These are phyloP conservation scores for Scutellaria barbata DNA, from an alignment of 257 asterid species.

Conservation along the genomic window DNA sequence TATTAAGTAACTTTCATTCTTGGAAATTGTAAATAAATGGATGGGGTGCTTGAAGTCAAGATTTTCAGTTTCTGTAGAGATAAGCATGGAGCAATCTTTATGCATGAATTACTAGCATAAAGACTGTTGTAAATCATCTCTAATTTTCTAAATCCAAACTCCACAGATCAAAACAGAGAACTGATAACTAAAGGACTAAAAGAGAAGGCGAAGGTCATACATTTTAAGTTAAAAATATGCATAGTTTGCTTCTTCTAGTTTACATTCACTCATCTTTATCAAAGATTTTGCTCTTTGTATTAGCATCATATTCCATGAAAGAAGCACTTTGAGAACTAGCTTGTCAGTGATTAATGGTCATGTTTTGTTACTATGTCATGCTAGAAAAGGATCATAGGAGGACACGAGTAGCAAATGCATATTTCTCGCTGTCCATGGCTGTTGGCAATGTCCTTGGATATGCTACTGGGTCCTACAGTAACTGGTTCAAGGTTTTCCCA, in stretches of 20 bases:
- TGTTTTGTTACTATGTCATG: constrained; percentile 21
- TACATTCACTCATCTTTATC: not conserved
- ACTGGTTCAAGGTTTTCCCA: constrained; percentile 80
- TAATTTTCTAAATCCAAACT: too few species aligned
- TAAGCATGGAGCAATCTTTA: constrained; percentile 9
- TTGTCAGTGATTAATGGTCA: constrained; percentile 24
- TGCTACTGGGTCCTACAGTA: constrained; percentile 82
- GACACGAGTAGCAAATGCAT: constrained; percentile 84
- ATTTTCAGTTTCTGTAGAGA: not conserved
- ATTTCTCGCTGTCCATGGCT: constrained; percentile 81
- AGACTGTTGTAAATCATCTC: too few species aligned
- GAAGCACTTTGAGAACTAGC: constrained; percentile 19
- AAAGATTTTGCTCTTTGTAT: not conserved
- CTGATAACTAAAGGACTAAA: not conserved
- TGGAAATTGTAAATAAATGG: not conserved
- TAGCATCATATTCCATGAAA: not conserved
- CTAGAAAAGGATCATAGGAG: constrained; percentile 81
- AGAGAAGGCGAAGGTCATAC: not conserved
- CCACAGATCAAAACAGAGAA: not conserved
- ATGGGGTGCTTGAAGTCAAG: not conserved
- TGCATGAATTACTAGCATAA: not conserved
- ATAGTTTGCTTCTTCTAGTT: not conserved
- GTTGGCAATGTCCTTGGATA: constrained; percentile 83
- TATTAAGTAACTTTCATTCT: not conserved
- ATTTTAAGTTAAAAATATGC: not conserved